Base-by-base conservation (phyloP, 805 yeast species). In the Schizosaccharomyces lindneri region DNA sequence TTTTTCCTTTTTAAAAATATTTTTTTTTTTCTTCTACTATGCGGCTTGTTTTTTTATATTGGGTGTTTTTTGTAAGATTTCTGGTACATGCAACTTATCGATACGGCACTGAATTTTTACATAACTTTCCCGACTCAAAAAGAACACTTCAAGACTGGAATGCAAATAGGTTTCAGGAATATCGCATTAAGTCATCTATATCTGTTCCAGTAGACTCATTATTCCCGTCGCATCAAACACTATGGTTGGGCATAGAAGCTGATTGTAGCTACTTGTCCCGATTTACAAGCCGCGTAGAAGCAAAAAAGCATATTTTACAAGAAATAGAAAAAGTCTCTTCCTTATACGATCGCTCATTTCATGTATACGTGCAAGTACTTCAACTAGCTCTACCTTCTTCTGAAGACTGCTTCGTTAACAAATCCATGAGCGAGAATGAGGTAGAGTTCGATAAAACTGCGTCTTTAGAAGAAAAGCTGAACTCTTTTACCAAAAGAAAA, bases 311-410 rank as follows among this genome's bases (percentile, higher is more conserved):
- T 61, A 63, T 73, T n/a, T 65, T 72, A 39, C 65, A 66, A 59
- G 65, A 66, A 36, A 68, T 73, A 11, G 70, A 70, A 65, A 64
- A 67, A 43, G 75, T 74, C 3, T 69, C 73, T 0, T 68, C 66
- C 59, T 65, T 67, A 1, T 73, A 67, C 64, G 74, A 73, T 60
- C 59, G 48, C 2, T 65, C 72, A 2, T 73, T 73, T 65, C 72
- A 73, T 62, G 67, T 73, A 55, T 63, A 73, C 1, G 66, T 73
- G n/a, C 72, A 72, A 1, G 61, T 73, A n/a, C 59, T 24, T 32
- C 21, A 29, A 29, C 36, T 32, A 9, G 3, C 19, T n/a, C 36
- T 51, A 7, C 57, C 36, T 51, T 21, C 36, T 17, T 21, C 17
- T 19, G 31, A 21, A 17, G 57, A 51, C 13, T 51, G 36, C n/a